Evolutionary conservation across 2,329 filamentous ascomycete genomes (phyloP), one percentile per base, ranked within the genome.

Genomic region (Pyrenochaeta sp.): DNA sequence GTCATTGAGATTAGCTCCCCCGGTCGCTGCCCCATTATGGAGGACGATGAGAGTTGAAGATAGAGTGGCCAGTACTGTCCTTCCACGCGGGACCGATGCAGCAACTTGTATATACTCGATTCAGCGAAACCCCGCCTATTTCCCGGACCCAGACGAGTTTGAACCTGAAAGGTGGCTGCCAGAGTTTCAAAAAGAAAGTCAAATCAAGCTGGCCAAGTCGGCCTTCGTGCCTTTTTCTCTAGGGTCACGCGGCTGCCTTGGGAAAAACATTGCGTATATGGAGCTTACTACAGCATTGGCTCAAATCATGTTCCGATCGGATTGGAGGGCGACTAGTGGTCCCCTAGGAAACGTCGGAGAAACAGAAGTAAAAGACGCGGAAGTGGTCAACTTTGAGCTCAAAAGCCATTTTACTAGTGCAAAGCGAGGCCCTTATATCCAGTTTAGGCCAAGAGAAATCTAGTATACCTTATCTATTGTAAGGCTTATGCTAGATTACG

Each of bases 1-100:
- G 30, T 45, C 60, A 4, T 35, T 66, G 41, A 51, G 62, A 8
- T 26, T 66, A 7, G 42, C 44, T 2, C 61, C 61, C 2, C 44
- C 61, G 5, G 55, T 59, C 1, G 42, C 46, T 3, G 46, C 29
- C 4, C 32, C 48, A 3, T 23, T 64, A 3, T 59, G 53, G 36
- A 53, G 60, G 2, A 39, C 43, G 4, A 34, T 27, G 37, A 41
- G 21, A 15, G 17, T 31, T 9, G 9, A 32, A 27, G 34, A 38
- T 7, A n/a, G 11, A 5, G 35, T 39, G 7, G 38, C 40, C 6
- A 17, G 18, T 5, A 10, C 22, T 10, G 24, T 20, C 13, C 10
- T 50, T 23, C 36, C 41, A 2, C 14, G 10, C 7, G 46, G 46
- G 1, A 29, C 21, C 1, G 22, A 39, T 4, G 23, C 42, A 3